phyloP scores from a whole-genome alignment of 2,329 filamentous ascomycete species.

The Claviceps purpurea region DNA sequence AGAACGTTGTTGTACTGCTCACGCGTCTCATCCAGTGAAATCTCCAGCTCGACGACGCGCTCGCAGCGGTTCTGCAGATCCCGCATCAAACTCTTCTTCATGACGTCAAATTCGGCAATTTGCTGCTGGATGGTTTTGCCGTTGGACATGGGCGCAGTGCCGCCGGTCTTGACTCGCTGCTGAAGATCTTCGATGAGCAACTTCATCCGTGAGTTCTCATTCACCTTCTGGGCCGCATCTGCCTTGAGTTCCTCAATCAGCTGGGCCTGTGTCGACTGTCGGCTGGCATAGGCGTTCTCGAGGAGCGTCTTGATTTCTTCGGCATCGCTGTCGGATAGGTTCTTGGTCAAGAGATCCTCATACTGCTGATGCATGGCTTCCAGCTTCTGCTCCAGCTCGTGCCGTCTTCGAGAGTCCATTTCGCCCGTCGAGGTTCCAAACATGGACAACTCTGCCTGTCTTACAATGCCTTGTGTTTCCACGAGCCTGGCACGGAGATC shows the following conservation, averaged over 20 bases:
- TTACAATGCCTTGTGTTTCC: constrained; percentile 82
- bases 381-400: constrained; percentile 66
- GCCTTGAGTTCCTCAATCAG: constrained; percentile 64
- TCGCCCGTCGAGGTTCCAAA: constrained; percentile 55
- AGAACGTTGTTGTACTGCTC: constrained; percentile 99
- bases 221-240: constrained; percentile 61
- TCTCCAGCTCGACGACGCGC: constrained; percentile 94
- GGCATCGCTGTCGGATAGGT: constrained; percentile 63
- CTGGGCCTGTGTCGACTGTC: constrained; percentile 59
- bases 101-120: constrained; percentile 95
- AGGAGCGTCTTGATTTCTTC: constrained; percentile 74
- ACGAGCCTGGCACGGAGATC: constrained; percentile 66
- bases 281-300: constrained; percentile 62
- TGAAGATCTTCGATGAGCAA: constrained; percentile 70
- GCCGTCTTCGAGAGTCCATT: constrained; percentile 52
- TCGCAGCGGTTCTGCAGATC: constrained; percentile 97
- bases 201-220: constrained; percentile 73
- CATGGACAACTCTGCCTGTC: constrained; percentile 80
- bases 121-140: constrained; percentile 94
- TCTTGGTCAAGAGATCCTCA: constrained; percentile 66
- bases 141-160: constrained; percentile 48
- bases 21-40: constrained; percentile 89
- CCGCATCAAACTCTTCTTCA: constrained; percentile 99
- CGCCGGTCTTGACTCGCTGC: constrained; percentile 51
- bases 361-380: constrained; percentile 68